These are phyloP conservation scores for Rubia peregrina DNA, from an alignment of 305 asterid species.

Conservation along the genomic window DNA sequence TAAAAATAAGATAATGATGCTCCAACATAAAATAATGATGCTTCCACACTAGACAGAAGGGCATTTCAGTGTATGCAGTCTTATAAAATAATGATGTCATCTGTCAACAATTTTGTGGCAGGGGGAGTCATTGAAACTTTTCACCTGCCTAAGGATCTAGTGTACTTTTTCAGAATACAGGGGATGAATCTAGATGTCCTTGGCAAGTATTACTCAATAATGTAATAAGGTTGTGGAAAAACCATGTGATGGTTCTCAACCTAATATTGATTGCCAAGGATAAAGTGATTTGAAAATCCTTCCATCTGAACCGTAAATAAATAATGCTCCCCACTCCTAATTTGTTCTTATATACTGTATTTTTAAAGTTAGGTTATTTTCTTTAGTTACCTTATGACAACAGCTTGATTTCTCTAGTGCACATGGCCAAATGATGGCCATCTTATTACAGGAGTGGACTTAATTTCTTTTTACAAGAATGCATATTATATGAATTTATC, in stretches of 20 bases:
- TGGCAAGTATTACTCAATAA: neutral
- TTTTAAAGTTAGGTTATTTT: neutral
- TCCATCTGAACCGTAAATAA: neutral
- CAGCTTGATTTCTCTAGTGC: neutral
- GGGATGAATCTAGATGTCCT: neutral
- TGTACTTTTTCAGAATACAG: neutral
- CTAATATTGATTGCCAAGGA: neutral
- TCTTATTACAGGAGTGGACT: neutral
- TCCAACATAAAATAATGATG: neutral
- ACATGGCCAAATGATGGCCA: neutral
- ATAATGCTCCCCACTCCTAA: neutral
- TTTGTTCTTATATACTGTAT: neutral
- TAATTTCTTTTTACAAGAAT: neutral
- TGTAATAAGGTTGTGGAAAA: neutral
- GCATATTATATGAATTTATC: neutral
- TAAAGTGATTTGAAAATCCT: neutral
- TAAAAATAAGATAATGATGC: neutral
- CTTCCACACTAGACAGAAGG: neutral
- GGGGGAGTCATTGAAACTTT: too few species aligned
- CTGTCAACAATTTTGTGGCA: neutral
- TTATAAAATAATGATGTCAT: neutral
- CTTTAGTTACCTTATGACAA: neutral
- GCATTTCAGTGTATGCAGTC: neutral
- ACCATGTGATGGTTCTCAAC: neutral
- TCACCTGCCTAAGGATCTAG: too few species aligned